A percentile compares a stretch with the other conserved stretches of the same genome.
Evolutionary conservation across 129 eudicot species (phyloP).

Genomic region (Solidago caesia): DNA sequence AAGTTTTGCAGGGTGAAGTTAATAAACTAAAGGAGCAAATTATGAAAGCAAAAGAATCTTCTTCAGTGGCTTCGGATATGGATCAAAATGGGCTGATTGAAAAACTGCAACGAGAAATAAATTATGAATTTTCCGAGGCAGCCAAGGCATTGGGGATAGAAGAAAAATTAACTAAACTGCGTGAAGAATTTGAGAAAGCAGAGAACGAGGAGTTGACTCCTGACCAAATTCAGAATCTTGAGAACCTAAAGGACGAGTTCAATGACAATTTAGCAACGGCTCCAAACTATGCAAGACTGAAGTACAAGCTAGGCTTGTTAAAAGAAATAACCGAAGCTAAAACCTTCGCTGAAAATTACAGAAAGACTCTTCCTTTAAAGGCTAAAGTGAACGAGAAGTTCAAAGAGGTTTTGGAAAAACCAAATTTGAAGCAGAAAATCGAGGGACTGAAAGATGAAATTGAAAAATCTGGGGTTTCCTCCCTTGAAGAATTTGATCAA

Average conservation of each 20-base stretch:
- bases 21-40: conserved; percentile 57
- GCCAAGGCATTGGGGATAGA: conserved; percentile 61
- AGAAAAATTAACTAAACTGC: conserved; percentile 43
- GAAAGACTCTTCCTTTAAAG: conserved; percentile 36
- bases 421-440: conserved; percentile 55
- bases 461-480: conserved; percentile 39
- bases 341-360: conserved; percentile 42
- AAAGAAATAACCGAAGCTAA: conserved; percentile 57
- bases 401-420: conserved; percentile 34
- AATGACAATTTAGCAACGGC: conserved; percentile 47
- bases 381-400: conserved; percentile 30
- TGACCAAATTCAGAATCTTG: conserved; percentile 43
- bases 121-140: conserved; percentile 62
- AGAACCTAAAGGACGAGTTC: conserved; percentile 52
- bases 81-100: conserved; percentile 54
- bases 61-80: conserved; percentile 35
- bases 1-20: conserved; percentile 60
- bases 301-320: conserved; percentile 56
- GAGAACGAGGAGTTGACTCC: conserved; percentile 41
- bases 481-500: conserved; percentile 34
- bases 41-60: conserved; percentile 44
- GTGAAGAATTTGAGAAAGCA: conserved; percentile 55
- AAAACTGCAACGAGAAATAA: conserved; percentile 51
- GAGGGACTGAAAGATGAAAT: conserved; percentile 54
- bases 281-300: conserved; percentile 63